A percentile compares a stretch with the other conserved stretches of the same genome.
These are phyloP conservation scores for Bothriochloa decipiens DNA, from an alignment of 176 grass and related monocot genomes.

Conservation along the genomic window DNA sequence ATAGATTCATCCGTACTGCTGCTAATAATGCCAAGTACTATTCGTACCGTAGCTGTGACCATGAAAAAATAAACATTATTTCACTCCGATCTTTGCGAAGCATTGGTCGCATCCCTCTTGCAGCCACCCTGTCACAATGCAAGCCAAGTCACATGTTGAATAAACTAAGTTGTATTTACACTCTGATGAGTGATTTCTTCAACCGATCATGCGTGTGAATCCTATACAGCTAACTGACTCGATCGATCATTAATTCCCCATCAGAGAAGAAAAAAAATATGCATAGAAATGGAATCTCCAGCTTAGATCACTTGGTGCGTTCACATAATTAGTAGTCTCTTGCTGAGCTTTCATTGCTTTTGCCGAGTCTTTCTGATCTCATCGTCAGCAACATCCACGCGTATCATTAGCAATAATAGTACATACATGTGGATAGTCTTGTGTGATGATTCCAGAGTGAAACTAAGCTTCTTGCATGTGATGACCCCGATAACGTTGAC, in stretches of 20 bases:
- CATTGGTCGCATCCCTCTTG: not conserved
- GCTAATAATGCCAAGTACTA: not conserved
- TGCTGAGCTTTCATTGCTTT: not conserved
- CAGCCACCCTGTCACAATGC: slow-evolving; percentile 2
- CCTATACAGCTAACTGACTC: not conserved
- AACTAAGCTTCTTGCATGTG: not conserved
- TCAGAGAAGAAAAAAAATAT: not conserved
- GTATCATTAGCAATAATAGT: not conserved
- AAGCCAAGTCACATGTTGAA: not conserved
- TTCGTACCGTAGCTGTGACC: not conserved
- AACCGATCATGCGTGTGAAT: slow-evolving; percentile 8
- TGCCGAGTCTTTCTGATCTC: not conserved
- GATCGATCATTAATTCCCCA: not conserved
- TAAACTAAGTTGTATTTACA: not conserved
- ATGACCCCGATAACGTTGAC: not conserved
- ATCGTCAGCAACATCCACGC: not conserved
- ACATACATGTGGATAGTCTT: not conserved
- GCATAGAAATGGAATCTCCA: not conserved
- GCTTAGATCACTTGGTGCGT: not conserved
- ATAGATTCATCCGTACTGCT: slow-evolving; percentile 1
- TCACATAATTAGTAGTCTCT: not conserved
- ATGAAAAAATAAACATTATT: not conserved
- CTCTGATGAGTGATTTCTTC: not conserved
- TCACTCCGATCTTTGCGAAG: not conserved
- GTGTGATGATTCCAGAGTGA: not conserved